Percentiles rank a stretch among this genome's conserved stretches.
Conservation (phyloP, 225 moss, liverwort and hornwort genomes). For the Bryoerythrophyllum caledonicum region DNA sequence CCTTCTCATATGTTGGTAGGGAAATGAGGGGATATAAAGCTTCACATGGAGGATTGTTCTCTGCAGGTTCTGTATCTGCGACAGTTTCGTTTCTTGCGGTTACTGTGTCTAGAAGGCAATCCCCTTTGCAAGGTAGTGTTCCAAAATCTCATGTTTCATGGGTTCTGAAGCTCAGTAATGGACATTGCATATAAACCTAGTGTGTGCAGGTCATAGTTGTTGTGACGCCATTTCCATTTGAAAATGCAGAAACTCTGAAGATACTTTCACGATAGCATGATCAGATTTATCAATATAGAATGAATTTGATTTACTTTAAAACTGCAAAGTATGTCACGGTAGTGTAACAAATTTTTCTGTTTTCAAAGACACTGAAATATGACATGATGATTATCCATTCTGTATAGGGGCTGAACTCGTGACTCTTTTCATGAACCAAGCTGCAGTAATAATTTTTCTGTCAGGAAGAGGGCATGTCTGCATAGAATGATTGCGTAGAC, state of each 20-base stretch:
- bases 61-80: conserved; percentile 72
- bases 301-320: background rate
- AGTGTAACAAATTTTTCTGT: background rate
- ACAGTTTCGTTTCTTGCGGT: conserved; percentile 71
- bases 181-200: background rate
- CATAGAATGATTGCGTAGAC: background rate
- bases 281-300: background rate
- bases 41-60: conserved; percentile 3
- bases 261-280: too few species aligned
- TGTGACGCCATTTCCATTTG: background rate
- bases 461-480: background rate
- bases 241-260: too few species aligned
- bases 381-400: background rate
- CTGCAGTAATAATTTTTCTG: background rate
- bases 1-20: background rate
- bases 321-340: background rate
- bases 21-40: background rate
- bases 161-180: background rate
- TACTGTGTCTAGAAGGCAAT: conserved; percentile 83
- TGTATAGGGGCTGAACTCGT: background rate
- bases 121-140: conserved; percentile 72
- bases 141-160: conserved; percentile 1
- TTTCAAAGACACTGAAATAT: conserved; percentile 1
- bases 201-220: background rate
- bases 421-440: background rate